phyloP scores from a whole-genome alignment of 2,329 filamentous ascomycete species.

The Capronia epimyces region DNA sequence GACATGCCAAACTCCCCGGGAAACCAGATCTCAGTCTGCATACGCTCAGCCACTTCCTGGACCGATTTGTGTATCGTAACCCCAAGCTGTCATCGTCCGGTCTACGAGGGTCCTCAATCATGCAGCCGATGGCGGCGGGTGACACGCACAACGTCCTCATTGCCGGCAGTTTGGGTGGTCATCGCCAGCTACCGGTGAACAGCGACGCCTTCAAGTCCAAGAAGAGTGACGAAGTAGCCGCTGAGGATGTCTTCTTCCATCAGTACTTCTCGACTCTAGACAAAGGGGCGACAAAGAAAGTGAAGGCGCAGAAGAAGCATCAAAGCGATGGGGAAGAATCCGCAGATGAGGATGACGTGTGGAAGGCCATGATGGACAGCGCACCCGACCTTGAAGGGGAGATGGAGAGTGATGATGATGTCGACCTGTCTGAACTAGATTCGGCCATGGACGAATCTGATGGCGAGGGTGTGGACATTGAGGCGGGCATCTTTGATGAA shows the following conservation, averaged over 20 bases:
- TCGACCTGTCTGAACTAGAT: constrained; percentile 53
- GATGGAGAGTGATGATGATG: constrained; percentile 53
- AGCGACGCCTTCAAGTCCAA: constrained; percentile 85
- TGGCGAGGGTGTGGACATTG: constrained; percentile 43
- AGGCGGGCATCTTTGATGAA: constrained; percentile 43
- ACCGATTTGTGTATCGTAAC: constrained; percentile 97
- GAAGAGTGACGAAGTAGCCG: constrained; percentile 78
- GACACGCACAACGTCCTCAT: constrained; percentile 58
- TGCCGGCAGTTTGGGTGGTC: constrained; percentile 52
- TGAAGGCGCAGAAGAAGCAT: constrained; percentile 40
- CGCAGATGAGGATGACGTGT: constrained; percentile 72
- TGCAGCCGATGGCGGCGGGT: constrained; percentile 78
- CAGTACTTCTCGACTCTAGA: constrained; percentile 80
- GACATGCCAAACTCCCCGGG: constrained; percentile 64
- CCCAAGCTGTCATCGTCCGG: constrained; percentile 61
- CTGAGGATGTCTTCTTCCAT: constrained; percentile 97
- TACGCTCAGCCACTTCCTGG: constrained; percentile 88
- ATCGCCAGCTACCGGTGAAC: constrained; percentile 63
- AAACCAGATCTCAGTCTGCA: constrained; percentile 90
- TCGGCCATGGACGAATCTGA: constrained; percentile 42
- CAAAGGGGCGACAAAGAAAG: constrained; percentile 54
- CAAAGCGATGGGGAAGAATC: constrained; percentile 46
- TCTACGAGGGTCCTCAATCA: constrained; percentile 79
- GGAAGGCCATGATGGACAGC: constrained; percentile 81
- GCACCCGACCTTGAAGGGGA: constrained; percentile 69